A percentile compares a stretch with the other conserved stretches of the same genome.
Evolutionary conservation across 1,139 yeast species (phyloP).

Genomic region (Citeromyces siamensis): DNA sequence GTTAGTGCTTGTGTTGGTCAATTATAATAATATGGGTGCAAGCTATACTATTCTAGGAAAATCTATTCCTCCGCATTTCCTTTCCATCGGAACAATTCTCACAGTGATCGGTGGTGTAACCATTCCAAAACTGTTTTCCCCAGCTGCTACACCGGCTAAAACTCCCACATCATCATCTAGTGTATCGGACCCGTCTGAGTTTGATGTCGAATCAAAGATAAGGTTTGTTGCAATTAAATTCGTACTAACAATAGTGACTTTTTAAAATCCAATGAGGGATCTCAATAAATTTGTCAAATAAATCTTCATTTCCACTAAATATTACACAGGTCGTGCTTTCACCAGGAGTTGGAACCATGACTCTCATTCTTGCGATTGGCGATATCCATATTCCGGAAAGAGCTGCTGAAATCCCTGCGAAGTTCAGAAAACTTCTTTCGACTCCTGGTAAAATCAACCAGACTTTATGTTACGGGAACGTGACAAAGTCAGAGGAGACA

Average conservation of each 20-base stretch:
- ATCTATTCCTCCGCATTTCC: constrained; percentile 49
- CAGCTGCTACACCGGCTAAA: constrained; percentile 8
- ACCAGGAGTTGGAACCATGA: constrained; percentile 14
- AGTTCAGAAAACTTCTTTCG: constrained; percentile 60
- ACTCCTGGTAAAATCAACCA: constrained; percentile 72
- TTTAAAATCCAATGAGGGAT: too few relatives aligned
- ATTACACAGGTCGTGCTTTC: constrained; percentile 2
- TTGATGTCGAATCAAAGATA: too few relatives aligned
- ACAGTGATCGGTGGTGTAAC: constrained; percentile 23
- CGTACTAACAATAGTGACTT: too few relatives aligned
- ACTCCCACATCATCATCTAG: constrained; percentile 7
- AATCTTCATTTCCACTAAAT: too few relatives aligned
- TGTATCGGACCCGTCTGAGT: too few relatives aligned
- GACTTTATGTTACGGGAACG: constrained; percentile 78
- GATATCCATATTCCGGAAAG: constrained; percentile 87
- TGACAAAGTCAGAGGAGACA: constrained; percentile 58
- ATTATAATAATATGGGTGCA: constrained; percentile 32
- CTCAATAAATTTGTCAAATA: too few relatives aligned
- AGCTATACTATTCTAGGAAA: constrained; percentile 53
- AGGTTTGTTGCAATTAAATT: too few relatives aligned
- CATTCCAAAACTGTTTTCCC: constrained; percentile 13
- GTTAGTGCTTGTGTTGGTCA: background rate
- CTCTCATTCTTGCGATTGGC: constrained; percentile 85
- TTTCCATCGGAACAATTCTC: constrained; percentile 23
- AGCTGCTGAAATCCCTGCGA: constrained; percentile 42